Evolutionary conservation across 768 basidiomycete species (phyloP).

Genomic region (Rhizopogon vulgaris): DNA sequence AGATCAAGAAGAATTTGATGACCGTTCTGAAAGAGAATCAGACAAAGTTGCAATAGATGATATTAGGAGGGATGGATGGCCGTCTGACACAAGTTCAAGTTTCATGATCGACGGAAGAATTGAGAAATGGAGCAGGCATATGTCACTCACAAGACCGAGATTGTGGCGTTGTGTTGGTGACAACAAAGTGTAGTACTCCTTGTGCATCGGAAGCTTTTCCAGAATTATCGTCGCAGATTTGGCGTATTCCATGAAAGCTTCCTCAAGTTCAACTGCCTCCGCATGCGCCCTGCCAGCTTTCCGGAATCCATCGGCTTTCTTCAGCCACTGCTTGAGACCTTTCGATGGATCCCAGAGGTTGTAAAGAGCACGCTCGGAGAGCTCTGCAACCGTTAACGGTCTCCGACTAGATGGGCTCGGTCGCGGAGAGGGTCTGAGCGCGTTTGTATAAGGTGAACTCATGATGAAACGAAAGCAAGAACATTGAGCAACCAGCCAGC

Average conservation of each 20-base stretch:
- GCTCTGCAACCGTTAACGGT: constrained; percentile 59
- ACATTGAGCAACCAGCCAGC: background rate
- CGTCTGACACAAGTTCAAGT: background rate
- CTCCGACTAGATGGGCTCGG: constrained; percentile 20
- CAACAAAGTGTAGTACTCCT: constrained; percentile 54
- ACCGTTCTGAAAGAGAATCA: constrained; percentile 48
- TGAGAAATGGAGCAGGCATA: background rate
- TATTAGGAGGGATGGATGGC: background rate
- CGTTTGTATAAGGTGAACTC: constrained; percentile 6
- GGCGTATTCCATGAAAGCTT: constrained; percentile 67
- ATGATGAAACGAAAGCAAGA: constrained; percentile 9
- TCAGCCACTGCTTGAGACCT: constrained; percentile 62
- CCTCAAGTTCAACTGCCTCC: constrained; percentile 53
- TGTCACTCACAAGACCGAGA: constrained; percentile 56
- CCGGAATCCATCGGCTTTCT: constrained; percentile 57
- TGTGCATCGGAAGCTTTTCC: constrained; percentile 71
- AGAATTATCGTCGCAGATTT: constrained; percentile 72
- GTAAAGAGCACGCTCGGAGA: constrained; percentile 55
- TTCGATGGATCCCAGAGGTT: constrained; percentile 50
- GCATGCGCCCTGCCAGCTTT: constrained; percentile 44
- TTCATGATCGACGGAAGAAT: constrained; percentile 4
- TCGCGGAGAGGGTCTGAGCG: constrained; percentile 2
- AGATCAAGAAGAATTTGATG: constrained; percentile 68
- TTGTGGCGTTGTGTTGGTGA: constrained; percentile 56
- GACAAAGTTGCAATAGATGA: constrained; percentile 8